phyloP scores from a whole-genome alignment of 805 yeast genomes.

The Candida morakotiae region DNA sequence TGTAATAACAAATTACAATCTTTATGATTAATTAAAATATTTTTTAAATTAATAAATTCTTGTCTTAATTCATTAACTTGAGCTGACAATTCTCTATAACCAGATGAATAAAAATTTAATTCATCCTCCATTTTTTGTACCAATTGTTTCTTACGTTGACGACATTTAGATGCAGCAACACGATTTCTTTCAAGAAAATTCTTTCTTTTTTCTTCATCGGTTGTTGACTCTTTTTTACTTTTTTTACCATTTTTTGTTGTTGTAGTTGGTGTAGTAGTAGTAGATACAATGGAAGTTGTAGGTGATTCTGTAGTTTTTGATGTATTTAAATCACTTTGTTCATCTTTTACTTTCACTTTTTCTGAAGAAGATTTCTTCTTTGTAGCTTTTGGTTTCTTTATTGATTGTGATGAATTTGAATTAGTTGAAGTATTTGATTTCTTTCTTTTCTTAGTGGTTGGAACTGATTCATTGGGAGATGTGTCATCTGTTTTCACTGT shows the following conservation, averaged over 20 bases:
- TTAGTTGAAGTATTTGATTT: neutral
- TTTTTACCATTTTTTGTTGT: conserved; percentile 5
- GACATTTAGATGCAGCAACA: conserved; percentile 92
- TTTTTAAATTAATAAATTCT: conserved; percentile 48
- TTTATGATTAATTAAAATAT: conserved; percentile 46
- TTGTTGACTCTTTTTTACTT: conserved; percentile 6
- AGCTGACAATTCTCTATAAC: conserved; percentile 60
- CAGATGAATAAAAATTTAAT: conserved; percentile 61
- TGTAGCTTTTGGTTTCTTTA: conserved; percentile 4
- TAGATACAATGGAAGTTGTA: neutral
- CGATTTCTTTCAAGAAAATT: conserved; percentile 85
- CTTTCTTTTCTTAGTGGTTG: conserved; percentile 2
- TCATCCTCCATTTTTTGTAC: conserved; percentile 80
- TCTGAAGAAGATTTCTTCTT: conserved; percentile 7
- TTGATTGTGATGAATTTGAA: conserved; percentile 5
- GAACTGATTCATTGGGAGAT: neutral
- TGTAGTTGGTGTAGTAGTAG: neutral
- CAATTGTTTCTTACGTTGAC: conserved; percentile 90
- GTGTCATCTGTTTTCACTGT: neutral
- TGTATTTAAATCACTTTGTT: conserved; percentile 2
- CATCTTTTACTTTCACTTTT: conserved; percentile 4
- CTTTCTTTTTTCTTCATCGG: conserved; percentile 51
- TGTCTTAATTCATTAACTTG: conserved; percentile 59
- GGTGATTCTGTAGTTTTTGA: conserved; percentile 8
- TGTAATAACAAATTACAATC: conserved; percentile 41